Evolutionary conservation across 2,329 filamentous ascomycete genomes (phyloP).

Genomic region (Beauveria caledonica): DNA sequence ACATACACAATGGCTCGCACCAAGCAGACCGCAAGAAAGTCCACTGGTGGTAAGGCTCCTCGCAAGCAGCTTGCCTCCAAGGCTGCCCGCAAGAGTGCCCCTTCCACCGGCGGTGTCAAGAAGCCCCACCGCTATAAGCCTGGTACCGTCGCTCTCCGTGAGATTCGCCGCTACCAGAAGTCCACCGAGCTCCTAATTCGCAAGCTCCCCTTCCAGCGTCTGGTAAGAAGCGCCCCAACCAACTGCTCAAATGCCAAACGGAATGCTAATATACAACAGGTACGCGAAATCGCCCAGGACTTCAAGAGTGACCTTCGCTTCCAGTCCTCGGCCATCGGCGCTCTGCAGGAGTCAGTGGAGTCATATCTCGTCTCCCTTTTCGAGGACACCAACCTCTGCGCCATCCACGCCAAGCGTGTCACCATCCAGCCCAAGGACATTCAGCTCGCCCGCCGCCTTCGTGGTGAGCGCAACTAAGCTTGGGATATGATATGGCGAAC

Average conservation of each 20-base stretch:
- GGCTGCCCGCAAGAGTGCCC: slow-evolving; percentile 96
- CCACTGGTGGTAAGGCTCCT: slow-evolving; percentile 69
- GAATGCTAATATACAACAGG: slow-evolving; percentile 29
- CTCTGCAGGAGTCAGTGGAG: slow-evolving; percentile 96
- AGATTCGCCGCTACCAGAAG: slow-evolving; percentile 98
- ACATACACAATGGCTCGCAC: slow-evolving; percentile 52
- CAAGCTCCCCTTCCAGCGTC: slow-evolving; percentile 95
- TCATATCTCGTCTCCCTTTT: slow-evolving; percentile 98
- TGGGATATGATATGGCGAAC: slow-evolving; percentile 17
- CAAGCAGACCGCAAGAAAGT: slow-evolving; percentile 66
- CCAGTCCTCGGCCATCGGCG: slow-evolving; percentile 96
- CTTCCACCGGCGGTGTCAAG: slow-evolving; percentile 95
- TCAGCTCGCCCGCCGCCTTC: slow-evolving; percentile 89
- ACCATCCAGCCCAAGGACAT: slow-evolving; percentile 98
- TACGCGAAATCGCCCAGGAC: slow-evolving; percentile 93
- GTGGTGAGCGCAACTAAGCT: slow-evolving; percentile 80
- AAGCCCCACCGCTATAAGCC: slow-evolving; percentile 89
- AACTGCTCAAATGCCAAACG: neutral
- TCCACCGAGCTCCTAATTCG: slow-evolving; percentile 91
- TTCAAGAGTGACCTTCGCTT: slow-evolving; percentile 94
- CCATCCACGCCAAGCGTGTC: slow-evolving; percentile 96
- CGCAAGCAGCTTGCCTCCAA: slow-evolving; percentile 99
- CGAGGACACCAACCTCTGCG: slow-evolving; percentile 75
- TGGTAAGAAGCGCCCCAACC: slow-evolving; percentile 49
- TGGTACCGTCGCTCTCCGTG: slow-evolving; percentile 92